These are phyloP conservation scores for Dalbergia oliveri DNA, from an alignment of 306 rosid genomes.

Conservation along the genomic window DNA sequence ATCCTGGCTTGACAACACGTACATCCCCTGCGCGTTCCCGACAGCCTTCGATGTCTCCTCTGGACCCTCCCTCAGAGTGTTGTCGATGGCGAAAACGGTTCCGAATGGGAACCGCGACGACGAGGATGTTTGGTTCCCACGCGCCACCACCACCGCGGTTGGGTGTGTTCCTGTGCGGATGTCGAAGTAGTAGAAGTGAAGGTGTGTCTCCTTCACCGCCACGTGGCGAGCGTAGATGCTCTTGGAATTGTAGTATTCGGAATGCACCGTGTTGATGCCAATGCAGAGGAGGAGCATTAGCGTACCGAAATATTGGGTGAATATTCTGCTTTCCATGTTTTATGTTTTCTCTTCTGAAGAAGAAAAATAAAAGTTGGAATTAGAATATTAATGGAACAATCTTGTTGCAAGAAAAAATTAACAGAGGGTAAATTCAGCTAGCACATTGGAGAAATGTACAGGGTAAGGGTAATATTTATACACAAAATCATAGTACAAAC, in stretches of 20 bases:
- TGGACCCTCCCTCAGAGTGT: constrained; percentile 49
- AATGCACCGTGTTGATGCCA: constrained; percentile 17
- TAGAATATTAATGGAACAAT: no score
- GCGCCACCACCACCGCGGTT: constrained; percentile 39
- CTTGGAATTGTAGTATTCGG: constrained; percentile 41
- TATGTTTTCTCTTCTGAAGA: background rate
- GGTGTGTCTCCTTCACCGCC: constrained; percentile 40
- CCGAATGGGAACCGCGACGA: constrained; percentile 38
- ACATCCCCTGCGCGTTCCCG: constrained; percentile 58
- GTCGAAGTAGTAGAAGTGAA: constrained; percentile 57
- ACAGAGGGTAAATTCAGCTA: no score
- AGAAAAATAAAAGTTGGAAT: no score
- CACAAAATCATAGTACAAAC: no score
- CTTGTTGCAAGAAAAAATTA: no score
- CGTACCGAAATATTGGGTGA: background rate
- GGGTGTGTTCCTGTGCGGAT: constrained; percentile 48
- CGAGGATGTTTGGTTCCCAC: constrained; percentile 8
- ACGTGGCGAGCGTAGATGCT: background rate
- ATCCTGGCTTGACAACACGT: constrained; percentile 39
- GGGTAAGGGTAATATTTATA: no score
- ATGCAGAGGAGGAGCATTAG: constrained; percentile 6
- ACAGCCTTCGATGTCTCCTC: constrained; percentile 39
- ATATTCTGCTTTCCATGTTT: constrained; percentile 17
- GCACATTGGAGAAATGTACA: no score
- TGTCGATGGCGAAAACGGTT: constrained; percentile 43